Evolutionary conservation across 2,329 filamentous ascomycete genomes (phyloP).

Genomic region (Ramichloridium luteum): DNA sequence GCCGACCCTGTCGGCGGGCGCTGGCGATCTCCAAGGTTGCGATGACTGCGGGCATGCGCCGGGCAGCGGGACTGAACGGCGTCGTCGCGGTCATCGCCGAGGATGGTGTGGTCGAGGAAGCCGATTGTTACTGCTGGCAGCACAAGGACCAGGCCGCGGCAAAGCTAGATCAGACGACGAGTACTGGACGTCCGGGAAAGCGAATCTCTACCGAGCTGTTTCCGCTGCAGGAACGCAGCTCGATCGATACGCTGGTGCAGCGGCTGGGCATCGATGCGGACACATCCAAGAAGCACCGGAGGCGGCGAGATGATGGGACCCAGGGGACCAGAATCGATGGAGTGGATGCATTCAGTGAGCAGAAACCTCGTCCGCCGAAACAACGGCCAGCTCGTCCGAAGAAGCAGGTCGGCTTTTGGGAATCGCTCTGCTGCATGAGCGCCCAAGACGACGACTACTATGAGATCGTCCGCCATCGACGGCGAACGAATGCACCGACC

Average conservation of each 20-base stretch:
- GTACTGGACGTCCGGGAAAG: conserved; percentile 9
- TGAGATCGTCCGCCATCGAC: conserved; percentile 32
- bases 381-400: not conserved
- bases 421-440: conserved; percentile 30
- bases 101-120: conserved; percentile 41
- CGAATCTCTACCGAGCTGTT: conserved; percentile 33
- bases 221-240: conserved; percentile 54
- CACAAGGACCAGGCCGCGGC: conserved; percentile 72
- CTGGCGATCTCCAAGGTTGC: conserved; percentile 38
- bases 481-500: conserved; percentile 18
- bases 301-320: not conserved
- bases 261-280: conserved; percentile 45
- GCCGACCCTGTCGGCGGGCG: conserved; percentile 69
- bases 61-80: conserved; percentile 18
- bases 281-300: conserved; percentile 7
- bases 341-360: too few species aligned
- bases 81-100: conserved; percentile 35
- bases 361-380: too few species aligned
- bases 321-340: too few species aligned
- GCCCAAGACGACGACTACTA: conserved; percentile 32
- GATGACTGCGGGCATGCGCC: conserved; percentile 4
- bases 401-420: conserved; percentile 25
- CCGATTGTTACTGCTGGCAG: conserved; percentile 80
- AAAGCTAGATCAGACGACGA: conserved; percentile 7
- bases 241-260: conserved; percentile 77